These are phyloP conservation scores for Kalanchoe fedtschenkoi DNA, from an alignment of 164 flowering plant genomes.

Conservation along the genomic window DNA sequence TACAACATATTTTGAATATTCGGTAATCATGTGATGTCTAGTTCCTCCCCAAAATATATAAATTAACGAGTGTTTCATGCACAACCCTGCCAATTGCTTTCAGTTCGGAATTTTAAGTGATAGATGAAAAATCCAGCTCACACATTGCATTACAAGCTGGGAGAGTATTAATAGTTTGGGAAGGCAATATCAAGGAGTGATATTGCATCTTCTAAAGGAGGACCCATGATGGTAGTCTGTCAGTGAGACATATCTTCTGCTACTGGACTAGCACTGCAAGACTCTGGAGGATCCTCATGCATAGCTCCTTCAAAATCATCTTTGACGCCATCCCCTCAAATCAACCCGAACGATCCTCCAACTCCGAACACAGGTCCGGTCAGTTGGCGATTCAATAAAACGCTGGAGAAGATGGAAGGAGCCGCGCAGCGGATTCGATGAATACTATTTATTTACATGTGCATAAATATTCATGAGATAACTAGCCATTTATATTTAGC, in stretches of 20 bases:
- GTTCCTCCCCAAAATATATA: neutral
- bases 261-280: neutral
- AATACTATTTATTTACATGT: no score
- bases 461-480: no score
- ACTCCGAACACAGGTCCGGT: no score
- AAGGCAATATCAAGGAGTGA: no score
- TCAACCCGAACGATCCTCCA: no score
- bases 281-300: neutral
- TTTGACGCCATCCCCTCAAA: neutral
- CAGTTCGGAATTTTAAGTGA: no score
- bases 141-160: neutral
- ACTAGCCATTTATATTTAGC: no score
- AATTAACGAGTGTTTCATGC: neutral
- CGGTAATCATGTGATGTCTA: neutral
- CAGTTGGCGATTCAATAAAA: neutral
- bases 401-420: neutral
- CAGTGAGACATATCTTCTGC: slow-evolving; percentile 4
- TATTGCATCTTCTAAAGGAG: no score
- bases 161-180: neutral
- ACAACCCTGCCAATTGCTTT: no score
- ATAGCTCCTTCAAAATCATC: slow-evolving; percentile 2
- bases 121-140: neutral
- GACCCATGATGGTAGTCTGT: slow-evolving; percentile 1
- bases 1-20: neutral
- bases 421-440: no score